Conservation (phyloP, 805 yeast species). For the Wickerhamomyces queroliae region DNA sequence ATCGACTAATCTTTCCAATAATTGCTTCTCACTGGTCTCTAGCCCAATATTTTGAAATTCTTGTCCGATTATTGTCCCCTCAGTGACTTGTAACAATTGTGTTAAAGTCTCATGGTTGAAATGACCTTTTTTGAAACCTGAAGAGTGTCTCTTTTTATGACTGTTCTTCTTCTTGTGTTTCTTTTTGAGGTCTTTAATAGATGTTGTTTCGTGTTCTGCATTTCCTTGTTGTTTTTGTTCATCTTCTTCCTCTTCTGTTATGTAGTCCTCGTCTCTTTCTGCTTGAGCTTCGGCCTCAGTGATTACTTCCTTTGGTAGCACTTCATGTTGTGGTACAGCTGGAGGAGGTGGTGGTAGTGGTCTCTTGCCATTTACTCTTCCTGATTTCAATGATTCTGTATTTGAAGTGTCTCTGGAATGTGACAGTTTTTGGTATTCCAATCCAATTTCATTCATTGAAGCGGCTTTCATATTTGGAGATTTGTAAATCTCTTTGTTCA, state of each 20-base stretch:
- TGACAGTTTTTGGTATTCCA: not conserved
- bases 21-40: constrained; percentile 68
- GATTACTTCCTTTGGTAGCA: not conserved
- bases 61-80: constrained; percentile 37
- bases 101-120: constrained; percentile 28
- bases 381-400: not conserved
- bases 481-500: constrained; percentile 6
- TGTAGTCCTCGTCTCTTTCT: constrained; percentile 17
- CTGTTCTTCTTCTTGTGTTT: constrained; percentile 4
- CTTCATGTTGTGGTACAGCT: constrained; percentile 21
- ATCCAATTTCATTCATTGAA: not conserved
- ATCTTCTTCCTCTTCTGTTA: constrained; percentile 20
- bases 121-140: constrained; percentile 14
- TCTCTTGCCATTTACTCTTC: not conserved
- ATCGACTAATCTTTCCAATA: constrained; percentile 82
- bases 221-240: no score
- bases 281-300: not conserved
- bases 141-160: constrained; percentile 2
- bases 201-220: not conserved
- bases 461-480: not conserved
- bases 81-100: constrained; percentile 31
- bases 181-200: constrained; percentile 5
- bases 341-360: constrained; percentile 25
- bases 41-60: constrained; percentile 72
- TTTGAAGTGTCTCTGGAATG: not conserved